Base-by-base conservation (phyloP, 371 early-diverging fungal genomes). In the Rhizopus arrhizus region DNA sequence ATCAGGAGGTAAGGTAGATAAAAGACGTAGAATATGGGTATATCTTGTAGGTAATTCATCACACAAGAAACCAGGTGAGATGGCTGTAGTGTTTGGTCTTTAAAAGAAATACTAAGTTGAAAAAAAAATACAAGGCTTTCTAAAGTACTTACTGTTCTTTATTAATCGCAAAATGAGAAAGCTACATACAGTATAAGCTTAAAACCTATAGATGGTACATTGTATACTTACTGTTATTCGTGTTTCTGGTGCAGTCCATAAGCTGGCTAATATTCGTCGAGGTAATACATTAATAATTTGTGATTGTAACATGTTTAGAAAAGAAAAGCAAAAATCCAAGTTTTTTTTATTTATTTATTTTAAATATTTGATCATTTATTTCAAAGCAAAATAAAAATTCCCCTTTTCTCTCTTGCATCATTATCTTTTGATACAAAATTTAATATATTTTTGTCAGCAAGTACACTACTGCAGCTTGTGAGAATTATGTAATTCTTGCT, bases 11-110 rank as follows among this genome's bases (percentile, higher is more conserved):
- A 74, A 55, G 64, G 61, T 76, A 65, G 74, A 84, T 60, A 69
- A 75, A 59, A 52, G 67, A 53, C 79, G 78, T 31, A 89, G 68
- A 7, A 86, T 81, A 60, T 90, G 89, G 13, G 85, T 83, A 33
- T 86, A 81, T 43, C 91, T 78, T 33, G 89, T 76, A 13, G 91
- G 89, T 53, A 90, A 59, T 64, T 90, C 91, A 53, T 78, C 78
- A 54, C 85, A 81, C 56, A 90, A 66, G 59, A 90, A 90, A 16
- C 76, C 68, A 6, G 90, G 78, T 6, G 86, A 62, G 12, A 72
- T 81, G 32, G 74, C 75, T 49, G 70, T 46, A 80, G 76, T 10
- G 60, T 56, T 13, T 56, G 62, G 22, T 22, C 22, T 50, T 15
- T 49, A 46, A 16, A 34, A 15, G 36, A 28, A 46, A 59, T 33